Base-by-base conservation (phyloP, 129 eudicot species). In the Solidago caesia region DNA sequence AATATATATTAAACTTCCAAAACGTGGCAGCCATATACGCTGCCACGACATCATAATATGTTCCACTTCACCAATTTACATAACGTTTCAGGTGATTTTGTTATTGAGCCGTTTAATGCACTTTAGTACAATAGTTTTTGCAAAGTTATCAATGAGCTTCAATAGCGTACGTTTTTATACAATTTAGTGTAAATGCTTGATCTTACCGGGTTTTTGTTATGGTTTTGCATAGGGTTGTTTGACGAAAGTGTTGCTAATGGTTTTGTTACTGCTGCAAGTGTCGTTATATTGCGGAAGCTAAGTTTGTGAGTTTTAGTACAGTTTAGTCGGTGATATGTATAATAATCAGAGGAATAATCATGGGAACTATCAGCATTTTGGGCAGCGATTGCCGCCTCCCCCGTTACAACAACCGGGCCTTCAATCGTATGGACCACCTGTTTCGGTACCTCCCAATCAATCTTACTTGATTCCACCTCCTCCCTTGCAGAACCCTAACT, bases 281-380 rank as follows among this genome's bases (percentile, higher is more conserved):
- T 5, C 53, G 33, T 39, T 63, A 45, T 70, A 57, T 58, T 75
- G 67, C 60, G 75, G 55, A 76, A 67, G 64, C 69, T 64, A 14
- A 43, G 44, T 41, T 74, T 33, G 44, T 72, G 73, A 59, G 72
- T 73, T 71, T 13, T 11, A 29, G 66, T 53, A 12, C 25, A 65
- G 59, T 12, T 64, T 66, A 60, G 44, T 67, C 57, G 48, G 21
- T 64, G 21, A 21, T 21, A 7, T 29, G 9, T 39, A 45, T 21
- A 1, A 6, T 44, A 27, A 21, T 56, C 75, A n/a, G 52, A 89
- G 85, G 92, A 77, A 85, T 81, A 88, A 85, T 83, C 91, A 78
- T 39, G 96, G 89, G 64, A 85, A 85, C 62, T 77, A 79, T 77
- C 84, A 82, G 80, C 92, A 73, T 61, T 72, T 14, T 74, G 83